A percentile compares a stretch with the other conserved stretches of the same genome.
phyloP scores from a whole-genome alignment of 2,329 filamentous ascomycete genomes.

The Aureobasidium sp. region DNA sequence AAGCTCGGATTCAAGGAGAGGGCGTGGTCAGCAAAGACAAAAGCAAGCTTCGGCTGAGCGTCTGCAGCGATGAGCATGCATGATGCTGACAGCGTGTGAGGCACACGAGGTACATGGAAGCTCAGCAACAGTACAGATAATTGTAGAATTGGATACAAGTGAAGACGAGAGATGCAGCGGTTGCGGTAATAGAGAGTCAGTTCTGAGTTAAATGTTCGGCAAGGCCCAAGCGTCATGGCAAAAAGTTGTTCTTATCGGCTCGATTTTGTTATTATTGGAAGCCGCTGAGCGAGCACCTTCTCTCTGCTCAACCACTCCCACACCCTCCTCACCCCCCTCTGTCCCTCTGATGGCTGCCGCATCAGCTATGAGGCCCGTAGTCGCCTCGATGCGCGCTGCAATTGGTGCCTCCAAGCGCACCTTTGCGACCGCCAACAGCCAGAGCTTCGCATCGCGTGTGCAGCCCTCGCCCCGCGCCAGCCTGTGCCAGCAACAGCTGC shows the following conservation, averaged over 20 bases:
- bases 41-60: neutral
- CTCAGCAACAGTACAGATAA: neutral
- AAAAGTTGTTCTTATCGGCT: slow-evolving; percentile 7
- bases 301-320: slow-evolving; percentile 3
- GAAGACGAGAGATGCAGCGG: neutral
- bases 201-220: neutral
- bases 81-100: neutral
- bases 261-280: neutral
- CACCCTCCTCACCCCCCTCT: neutral
- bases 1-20: neutral
- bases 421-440: slow-evolving; percentile 20
- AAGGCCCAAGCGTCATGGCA: neutral
- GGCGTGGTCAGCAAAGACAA: neutral
- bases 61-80: neutral
- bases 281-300: neutral
- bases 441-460: slow-evolving; percentile 20
- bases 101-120: neutral
- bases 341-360: slow-evolving; percentile 12
- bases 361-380: slow-evolving; percentile 16
- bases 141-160: neutral
- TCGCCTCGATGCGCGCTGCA: slow-evolving; percentile 22
- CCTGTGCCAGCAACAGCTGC: slow-evolving; percentile 17
- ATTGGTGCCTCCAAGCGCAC: slow-evolving; percentile 21
- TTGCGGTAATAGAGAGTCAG: neutral
- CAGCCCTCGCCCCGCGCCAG: slow-evolving; percentile 9